phyloP scores from a whole-genome alignment of 1,139 yeast genomes.

The Blastobotrys elegans region DNA sequence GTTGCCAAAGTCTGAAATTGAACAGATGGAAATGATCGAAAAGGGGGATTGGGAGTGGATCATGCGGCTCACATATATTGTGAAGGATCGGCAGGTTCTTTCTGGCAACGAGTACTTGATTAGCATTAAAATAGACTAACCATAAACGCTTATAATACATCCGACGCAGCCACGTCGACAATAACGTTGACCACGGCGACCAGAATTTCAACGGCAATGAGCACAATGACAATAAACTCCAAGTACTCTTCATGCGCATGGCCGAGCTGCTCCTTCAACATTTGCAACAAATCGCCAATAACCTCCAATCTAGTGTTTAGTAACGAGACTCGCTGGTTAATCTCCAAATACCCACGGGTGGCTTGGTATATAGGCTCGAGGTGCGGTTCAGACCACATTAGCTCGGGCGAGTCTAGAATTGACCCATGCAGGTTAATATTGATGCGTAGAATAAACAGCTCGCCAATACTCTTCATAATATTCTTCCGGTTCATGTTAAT shows the following conservation, averaged over 20 bases:
- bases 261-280: constrained; percentile 95
- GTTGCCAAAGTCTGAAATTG: constrained; percentile 17
- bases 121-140: constrained; percentile 9
- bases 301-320: constrained; percentile 90
- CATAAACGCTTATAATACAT: constrained; percentile 8
- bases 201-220: constrained; percentile 86
- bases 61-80: constrained; percentile 26
- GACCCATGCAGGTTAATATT: constrained; percentile 86
- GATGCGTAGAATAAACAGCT: constrained; percentile 82
- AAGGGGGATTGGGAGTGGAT: constrained; percentile 28
- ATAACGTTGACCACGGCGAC: constrained; percentile 71
- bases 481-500: constrained; percentile 92
- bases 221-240: constrained; percentile 86
- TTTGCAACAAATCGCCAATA: constrained; percentile 83
- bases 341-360: constrained; percentile 88
- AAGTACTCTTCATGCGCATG: constrained; percentile 82
- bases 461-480: constrained; percentile 95
- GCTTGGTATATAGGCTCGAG: constrained; percentile 96
- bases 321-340: constrained; percentile 84
- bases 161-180: constrained; percentile 27
- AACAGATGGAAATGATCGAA: neutral
- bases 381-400: constrained; percentile 99
- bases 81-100: constrained; percentile 29
- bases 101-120: constrained; percentile 28
- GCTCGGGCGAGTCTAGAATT: constrained; percentile 90